Percentiles rank a stretch among this genome's conserved stretches.
Conservation (phyloP, 306 rosid genomes). For the Lathyrus tuberosus region DNA sequence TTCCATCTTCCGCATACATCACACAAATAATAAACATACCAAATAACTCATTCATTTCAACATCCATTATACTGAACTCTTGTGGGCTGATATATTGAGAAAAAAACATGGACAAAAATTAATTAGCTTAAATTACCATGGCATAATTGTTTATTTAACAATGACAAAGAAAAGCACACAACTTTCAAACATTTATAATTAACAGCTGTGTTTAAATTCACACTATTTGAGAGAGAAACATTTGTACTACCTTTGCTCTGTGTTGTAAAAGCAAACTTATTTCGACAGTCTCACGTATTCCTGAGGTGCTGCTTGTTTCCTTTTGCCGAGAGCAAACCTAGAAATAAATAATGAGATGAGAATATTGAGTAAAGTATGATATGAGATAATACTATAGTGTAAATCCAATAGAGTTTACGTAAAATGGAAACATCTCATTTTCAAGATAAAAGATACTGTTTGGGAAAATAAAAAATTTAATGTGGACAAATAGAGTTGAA, state of each 20-base stretch:
- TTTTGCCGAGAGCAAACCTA: conserved; percentile 96
- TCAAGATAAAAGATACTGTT: conserved; percentile 23
- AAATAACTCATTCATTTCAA: too few relatives aligned
- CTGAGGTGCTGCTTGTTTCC: conserved; percentile 96
- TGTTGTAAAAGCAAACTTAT: conserved; percentile 94
- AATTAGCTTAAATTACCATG: conserved; percentile 24
- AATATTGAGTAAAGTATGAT: conserved; percentile 26
- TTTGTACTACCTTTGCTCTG: conserved; percentile 76
- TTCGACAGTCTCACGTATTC: conserved; percentile 91
- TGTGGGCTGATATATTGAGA: too few relatives aligned
- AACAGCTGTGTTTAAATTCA: conserved; percentile 26
- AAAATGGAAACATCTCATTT: conserved; percentile 28
- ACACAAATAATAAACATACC: too few relatives aligned
- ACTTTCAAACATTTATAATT: conserved; percentile 16
- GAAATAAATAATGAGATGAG: conserved; percentile 43
- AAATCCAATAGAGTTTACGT: conserved; percentile 26
- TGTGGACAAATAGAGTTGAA: conserved; percentile 14
- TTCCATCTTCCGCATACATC: too few relatives aligned
- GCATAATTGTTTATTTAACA: conserved; percentile 6
- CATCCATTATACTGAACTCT: too few relatives aligned
- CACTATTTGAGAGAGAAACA: conserved; percentile 25
- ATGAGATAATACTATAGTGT: neutral
- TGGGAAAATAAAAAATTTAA: neutral
- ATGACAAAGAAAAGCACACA: conserved; percentile 7
- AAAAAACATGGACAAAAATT: conserved; percentile 21